Evolutionary conservation across 768 basidiomycete genomes (phyloP).

Genomic region (Hericium alpestre): DNA sequence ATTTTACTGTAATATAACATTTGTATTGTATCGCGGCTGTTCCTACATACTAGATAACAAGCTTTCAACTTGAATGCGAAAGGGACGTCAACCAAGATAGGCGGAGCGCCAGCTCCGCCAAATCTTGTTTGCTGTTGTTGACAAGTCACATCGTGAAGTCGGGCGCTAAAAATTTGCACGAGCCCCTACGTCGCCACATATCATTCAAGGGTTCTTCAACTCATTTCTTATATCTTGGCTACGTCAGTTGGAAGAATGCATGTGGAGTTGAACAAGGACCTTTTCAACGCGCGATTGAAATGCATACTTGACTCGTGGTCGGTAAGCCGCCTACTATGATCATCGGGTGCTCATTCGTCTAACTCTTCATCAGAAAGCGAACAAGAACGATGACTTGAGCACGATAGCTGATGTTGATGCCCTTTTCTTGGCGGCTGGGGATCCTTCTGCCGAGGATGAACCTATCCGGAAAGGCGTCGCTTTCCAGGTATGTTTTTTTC

Average conservation of each 20-base stretch:
- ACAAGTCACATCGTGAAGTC: too few species aligned
- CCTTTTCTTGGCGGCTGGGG: constrained; percentile 47
- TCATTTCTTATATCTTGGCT: too few species aligned
- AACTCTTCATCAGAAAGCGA: constrained; percentile 38
- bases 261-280: constrained; percentile 54
- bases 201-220: too few species aligned
- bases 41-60: too few species aligned
- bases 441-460: constrained; percentile 63
- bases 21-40: too few species aligned
- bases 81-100: too few species aligned
- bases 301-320: constrained; percentile 24
- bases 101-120: too few species aligned
- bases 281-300: constrained; percentile 23
- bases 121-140: too few species aligned
- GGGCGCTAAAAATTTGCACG: too few species aligned
- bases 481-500: constrained; percentile 64
- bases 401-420: constrained; percentile 61
- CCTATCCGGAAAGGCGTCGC: constrained; percentile 86
- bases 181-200: too few species aligned
- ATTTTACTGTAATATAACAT: too few species aligned
- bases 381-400: constrained; percentile 59
- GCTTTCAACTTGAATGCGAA: too few species aligned
- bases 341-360: background rate
- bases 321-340: constrained; percentile 16
- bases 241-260: constrained; percentile 29